Conservation (phyloP, 257 asterid genomes). For the Solanum virginianum region DNA sequence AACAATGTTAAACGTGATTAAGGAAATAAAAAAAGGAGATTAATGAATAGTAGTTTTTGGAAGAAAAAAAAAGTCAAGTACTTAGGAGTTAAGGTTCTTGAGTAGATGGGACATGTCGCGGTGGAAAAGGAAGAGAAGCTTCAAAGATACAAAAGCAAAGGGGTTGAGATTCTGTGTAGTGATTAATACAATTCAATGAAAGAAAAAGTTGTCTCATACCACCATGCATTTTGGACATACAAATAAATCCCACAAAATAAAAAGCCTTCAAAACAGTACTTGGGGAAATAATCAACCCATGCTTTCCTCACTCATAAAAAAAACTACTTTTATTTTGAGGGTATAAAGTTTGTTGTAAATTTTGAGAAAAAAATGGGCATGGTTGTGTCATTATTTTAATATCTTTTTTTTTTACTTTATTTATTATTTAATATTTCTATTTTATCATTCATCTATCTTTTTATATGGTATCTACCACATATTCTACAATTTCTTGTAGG, state of each 20-base stretch:
- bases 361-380: too few relatives aligned
- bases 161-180: slow-evolving; percentile 1
- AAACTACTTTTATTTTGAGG: background rate
- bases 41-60: background rate
- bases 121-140: slow-evolving; percentile 2
- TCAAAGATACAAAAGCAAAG: background rate
- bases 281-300: background rate
- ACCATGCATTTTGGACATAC: background rate
- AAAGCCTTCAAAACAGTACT: background rate
- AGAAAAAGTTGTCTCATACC: background rate
- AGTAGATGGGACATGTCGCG: background rate
- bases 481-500: too few relatives aligned
- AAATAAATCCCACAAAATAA: background rate
- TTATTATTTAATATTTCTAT: too few relatives aligned
- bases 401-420: too few relatives aligned
- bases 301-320: background rate
- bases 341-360: background rate
- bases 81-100: slow-evolving; percentile 2
- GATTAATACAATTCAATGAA: background rate
- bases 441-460: too few relatives aligned
- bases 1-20: background rate
- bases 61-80: background rate
- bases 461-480: too few relatives aligned
- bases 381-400: too few relatives aligned
- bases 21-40: background rate